phyloP scores from a whole-genome alignment of 345 rosid species.

The Eucalyptus globulus region DNA sequence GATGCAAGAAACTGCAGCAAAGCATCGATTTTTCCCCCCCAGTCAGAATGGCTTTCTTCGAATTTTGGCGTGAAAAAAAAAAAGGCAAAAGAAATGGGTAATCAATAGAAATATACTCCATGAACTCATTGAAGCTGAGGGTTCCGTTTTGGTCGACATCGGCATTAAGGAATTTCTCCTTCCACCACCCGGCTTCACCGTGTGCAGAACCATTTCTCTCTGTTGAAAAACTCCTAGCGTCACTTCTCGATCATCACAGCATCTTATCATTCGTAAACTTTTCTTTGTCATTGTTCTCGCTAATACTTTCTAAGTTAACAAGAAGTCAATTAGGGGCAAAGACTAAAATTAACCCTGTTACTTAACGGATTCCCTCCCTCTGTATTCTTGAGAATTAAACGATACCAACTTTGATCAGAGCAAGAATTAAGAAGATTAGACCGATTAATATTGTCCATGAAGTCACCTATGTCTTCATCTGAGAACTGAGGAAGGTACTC shows the following conservation, averaged over 20 bases:
- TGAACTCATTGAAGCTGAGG: conserved; percentile 40
- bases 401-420: background rate
- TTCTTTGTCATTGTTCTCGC: background rate
- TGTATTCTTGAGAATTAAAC: background rate
- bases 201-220: conserved; percentile 32
- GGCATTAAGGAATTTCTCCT: conserved; percentile 38
- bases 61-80: background rate
- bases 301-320: background rate
- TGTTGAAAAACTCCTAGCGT: background rate
- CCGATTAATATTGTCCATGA: background rate
- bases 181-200: conserved; percentile 83
- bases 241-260: background rate
- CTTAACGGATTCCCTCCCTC: background rate
- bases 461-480: conserved; percentile 32
- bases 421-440: background rate
- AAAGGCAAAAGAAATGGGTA: background rate
- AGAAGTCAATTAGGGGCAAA: background rate
- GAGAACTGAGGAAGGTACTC: conserved; percentile 60
- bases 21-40: background rate
- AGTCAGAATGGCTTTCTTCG: background rate
- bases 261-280: background rate
- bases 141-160: conserved; percentile 36
- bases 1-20: conserved; percentile 52
- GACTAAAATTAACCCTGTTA: background rate
- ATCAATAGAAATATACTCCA: conserved; percentile 16